Evolutionary conservation across 352 stramenopile genomes (phyloP).

Genomic region (Pythium vanterpoolii): DNA sequence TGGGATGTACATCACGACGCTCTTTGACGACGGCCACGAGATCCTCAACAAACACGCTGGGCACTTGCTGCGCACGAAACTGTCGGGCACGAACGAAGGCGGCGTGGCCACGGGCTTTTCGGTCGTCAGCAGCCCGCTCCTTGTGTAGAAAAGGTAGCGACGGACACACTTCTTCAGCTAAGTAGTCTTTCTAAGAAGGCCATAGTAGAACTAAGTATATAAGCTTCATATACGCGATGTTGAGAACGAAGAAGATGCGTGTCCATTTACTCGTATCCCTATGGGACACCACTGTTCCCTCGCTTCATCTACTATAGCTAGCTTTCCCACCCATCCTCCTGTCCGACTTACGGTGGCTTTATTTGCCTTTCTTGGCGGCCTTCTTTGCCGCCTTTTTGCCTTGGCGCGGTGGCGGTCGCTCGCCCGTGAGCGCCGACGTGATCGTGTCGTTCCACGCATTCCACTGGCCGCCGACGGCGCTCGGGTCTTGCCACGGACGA

Average conservation of each 20-base stretch:
- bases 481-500: constrained; percentile 67
- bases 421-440: constrained; percentile 55
- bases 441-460: constrained; percentile 82
- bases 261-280: too few relatives aligned
- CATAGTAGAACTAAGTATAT: too few relatives aligned
- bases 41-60: constrained; percentile 93
- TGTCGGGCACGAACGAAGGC: constrained; percentile 94
- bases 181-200: background rate
- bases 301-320: too few relatives aligned
- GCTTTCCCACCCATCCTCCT: too few relatives aligned
- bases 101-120: constrained; percentile 94
- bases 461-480: constrained; percentile 61
- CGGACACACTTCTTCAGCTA: too few relatives aligned
- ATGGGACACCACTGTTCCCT: too few relatives aligned
- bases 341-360: too few relatives aligned
- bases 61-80: constrained; percentile 96
- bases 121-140: constrained; percentile 88
- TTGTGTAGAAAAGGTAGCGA: constrained; percentile 47
- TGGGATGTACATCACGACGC: constrained; percentile 93
- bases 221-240: too few relatives aligned
- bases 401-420: constrained; percentile 33
- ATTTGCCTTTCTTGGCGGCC: constrained; percentile 56
- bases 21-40: constrained; percentile 79
- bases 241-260: background rate
- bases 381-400: constrained; percentile 79